These are phyloP conservation scores for Hawksworthiomyces lignivorus DNA, from an alignment of 2,329 filamentous ascomycete species.

Conservation along the genomic window DNA sequence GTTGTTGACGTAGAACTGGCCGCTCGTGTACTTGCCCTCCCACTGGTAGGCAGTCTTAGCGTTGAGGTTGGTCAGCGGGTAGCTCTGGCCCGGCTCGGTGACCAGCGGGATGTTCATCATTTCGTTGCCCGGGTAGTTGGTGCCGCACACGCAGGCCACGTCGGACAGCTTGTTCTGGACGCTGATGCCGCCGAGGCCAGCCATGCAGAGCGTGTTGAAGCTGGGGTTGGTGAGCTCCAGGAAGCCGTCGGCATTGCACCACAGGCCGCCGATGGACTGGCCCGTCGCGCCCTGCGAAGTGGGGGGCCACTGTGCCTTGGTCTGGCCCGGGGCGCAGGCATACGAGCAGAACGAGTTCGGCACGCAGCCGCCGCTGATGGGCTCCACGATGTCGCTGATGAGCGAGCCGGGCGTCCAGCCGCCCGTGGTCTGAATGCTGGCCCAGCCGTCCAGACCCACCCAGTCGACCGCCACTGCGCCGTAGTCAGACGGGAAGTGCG, in stretches of 20 bases:
- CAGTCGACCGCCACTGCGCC: constrained; percentile 67
- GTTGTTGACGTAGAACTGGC: constrained; percentile 96
- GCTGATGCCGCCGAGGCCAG: constrained; percentile 61
- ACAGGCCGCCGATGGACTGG: constrained; percentile 82
- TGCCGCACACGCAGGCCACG: constrained; percentile 75
- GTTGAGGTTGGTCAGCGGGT: constrained; percentile 67
- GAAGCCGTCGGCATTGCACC: constrained; percentile 65
- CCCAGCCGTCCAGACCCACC: constrained; percentile 67
- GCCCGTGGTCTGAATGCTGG: constrained; percentile 62
- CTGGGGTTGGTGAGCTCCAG: constrained; percentile 66
- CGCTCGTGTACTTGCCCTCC: constrained; percentile 67
- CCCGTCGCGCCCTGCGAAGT: constrained; percentile 65
- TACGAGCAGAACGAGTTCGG: constrained; percentile 78
- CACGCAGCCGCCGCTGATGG: constrained; percentile 52
- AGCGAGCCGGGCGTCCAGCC: constrained; percentile 38
- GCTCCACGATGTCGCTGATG: constrained; percentile 60
- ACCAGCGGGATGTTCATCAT: constrained; percentile 73
- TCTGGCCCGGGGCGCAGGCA: constrained; percentile 81
- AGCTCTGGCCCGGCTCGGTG: constrained; percentile 49
- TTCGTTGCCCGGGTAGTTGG: constrained; percentile 92
- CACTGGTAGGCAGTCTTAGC: constrained; percentile 68
- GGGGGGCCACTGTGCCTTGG: constrained; percentile 83
- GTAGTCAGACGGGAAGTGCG: constrained; percentile 68
- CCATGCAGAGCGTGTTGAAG: constrained; percentile 66
- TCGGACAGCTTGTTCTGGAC: constrained; percentile 66